Base-by-base conservation (phyloP, 179 eudicot genomes). In the Dionaea muscipula region DNA sequence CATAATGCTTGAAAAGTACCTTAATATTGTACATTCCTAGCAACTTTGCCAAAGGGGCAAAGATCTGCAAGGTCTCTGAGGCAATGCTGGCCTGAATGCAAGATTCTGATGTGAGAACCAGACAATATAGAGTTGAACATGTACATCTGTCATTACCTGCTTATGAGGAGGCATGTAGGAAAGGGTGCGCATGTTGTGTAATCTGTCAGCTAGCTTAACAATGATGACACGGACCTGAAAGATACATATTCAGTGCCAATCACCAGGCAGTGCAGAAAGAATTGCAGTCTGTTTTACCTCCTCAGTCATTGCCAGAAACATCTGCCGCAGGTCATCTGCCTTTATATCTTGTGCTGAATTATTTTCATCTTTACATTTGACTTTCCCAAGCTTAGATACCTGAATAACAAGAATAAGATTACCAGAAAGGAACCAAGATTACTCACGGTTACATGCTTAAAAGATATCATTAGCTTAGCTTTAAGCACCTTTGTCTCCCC, bases 141-240 rank as follows among this genome's bases (percentile, higher is more conserved):
- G 55, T 5, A 45, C 51, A 17, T 18, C 35, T 4, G 28, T 55
- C 17, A 52, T 22, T 55, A 91, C 98, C 98, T 84, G 98, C 79
- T 91, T 91, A 60, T 77, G 95, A 62, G 84, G 81, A 59, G 98
- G 98, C 98, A 91, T 91, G 64, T 91, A 93, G 19, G 86, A 70
- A 60, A 91, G 96, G 20, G 98, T 91, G 36, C 96, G 88, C 98
- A 91, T 91, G 69, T 91, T 91, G 77, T 91, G 98, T 65, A 91
- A 73, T 70, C 98, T 82, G 71, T 91, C 98, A 38, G 98, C 98
- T 64, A 91, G 65, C 65, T 91, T 91, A 62, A 91, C 98, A 61
- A 91, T 91, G 53, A 91, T 91, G 47, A 91, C 96, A 33, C 98
- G 94, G 59, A 91, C 98, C 98, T 91, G 79, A 71, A 65, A 70